These are phyloP conservation scores for Musa balbisiana DNA, from an alignment of 202 grass and related monocot species.

Conservation along the genomic window DNA sequence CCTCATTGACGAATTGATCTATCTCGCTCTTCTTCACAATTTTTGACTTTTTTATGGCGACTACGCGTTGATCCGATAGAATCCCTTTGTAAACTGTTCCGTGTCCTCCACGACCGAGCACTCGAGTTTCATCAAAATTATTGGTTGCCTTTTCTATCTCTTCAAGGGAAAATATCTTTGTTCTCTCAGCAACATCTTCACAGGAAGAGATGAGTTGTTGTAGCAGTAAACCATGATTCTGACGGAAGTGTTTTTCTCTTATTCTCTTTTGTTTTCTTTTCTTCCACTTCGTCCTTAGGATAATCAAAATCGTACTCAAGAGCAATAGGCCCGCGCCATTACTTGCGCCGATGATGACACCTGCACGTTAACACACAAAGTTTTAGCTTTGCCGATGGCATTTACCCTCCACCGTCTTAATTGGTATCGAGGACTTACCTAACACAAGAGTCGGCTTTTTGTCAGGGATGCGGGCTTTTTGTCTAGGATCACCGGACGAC, in stretches of 20 bases:
- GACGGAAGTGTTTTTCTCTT: background rate
- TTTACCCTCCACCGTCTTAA: no score
- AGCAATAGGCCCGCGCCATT: background rate
- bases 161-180: no score
- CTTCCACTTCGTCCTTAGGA: background rate
- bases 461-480: no score
- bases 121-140: no score
- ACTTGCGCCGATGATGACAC: background rate
- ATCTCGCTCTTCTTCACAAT: no score
- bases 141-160: no score
- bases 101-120: no score
- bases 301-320: background rate
- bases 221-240: background rate
- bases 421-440: no score
- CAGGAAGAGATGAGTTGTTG: background rate
- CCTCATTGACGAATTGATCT: background rate
- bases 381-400: no score
- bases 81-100: background rate
- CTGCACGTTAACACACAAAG: background rate
- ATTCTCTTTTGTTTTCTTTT: background rate
- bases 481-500: no score
- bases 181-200: no score
- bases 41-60: background rate
- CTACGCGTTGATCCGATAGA: background rate
- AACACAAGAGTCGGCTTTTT: no score